Conservation (phyloP, 1,284 basidiomycete species). For the Ceraceosorus guamensis region DNA sequence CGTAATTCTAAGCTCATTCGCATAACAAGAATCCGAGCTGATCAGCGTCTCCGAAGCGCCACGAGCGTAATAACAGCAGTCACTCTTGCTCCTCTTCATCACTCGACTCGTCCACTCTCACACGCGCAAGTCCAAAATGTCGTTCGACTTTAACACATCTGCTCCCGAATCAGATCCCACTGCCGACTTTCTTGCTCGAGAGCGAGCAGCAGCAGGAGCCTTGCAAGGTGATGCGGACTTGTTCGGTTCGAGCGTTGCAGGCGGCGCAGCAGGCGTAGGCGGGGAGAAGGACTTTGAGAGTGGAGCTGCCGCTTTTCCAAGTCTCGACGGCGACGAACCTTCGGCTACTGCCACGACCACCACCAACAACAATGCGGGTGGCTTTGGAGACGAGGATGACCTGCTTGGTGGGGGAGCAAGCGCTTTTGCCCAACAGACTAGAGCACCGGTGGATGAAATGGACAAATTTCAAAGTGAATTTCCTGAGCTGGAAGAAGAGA, state of each 20-base stretch:
- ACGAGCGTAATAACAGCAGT: too few relatives aligned
- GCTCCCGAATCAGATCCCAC: conserved; percentile 33
- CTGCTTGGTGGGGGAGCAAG: conserved; percentile 5
- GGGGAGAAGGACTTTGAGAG: conserved; percentile 34
- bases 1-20: too few relatives aligned
- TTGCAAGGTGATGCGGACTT: conserved; percentile 31
- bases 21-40: too few relatives aligned
- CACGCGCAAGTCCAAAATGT: conserved; percentile 14
- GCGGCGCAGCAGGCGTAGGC: conserved; percentile 7
- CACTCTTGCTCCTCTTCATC: too few relatives aligned
- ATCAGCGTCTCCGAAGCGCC: too few relatives aligned
- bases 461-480: conserved; percentile 86
- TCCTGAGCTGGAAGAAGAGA: conserved; percentile 68
- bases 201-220: conserved; percentile 40
- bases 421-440: conserved; percentile 10
- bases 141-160: conserved; percentile 33
- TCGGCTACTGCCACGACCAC: conserved; percentile 61
- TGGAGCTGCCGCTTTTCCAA: conserved; percentile 58
- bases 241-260: conserved; percentile 30
- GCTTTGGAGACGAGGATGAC: conserved; percentile 17
- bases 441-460: conserved; percentile 59
- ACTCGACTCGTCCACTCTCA: not conserved
- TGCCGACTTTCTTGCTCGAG: conserved; percentile 45
- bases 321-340: conserved; percentile 52
- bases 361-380: conserved; percentile 6